A percentile compares a stretch with the other conserved stretches of the same genome.
These are phyloP conservation scores for Cystoderma amianthinum DNA, from an alignment of 768 basidiomycete species.

Conservation along the genomic window DNA sequence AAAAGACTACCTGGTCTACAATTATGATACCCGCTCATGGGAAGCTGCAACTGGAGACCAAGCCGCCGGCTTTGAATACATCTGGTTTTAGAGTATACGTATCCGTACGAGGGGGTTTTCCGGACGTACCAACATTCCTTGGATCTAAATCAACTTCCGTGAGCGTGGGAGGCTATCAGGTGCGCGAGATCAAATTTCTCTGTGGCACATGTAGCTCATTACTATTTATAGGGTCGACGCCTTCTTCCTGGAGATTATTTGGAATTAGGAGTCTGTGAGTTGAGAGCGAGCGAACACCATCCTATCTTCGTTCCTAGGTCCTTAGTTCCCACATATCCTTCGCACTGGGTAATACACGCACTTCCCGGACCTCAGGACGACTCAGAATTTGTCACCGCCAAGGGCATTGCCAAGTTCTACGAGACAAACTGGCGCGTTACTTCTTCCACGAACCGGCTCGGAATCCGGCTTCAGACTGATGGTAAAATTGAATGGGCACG, in stretches of 20 bases:
- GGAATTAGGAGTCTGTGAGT: conserved; percentile 24
- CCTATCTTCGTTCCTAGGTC: conserved; percentile 17
- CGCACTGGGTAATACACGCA: conserved; percentile 44
- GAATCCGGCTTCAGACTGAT: conserved; percentile 45
- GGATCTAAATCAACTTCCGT: conserved; percentile 63
- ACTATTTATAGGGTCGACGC: conserved; percentile 36
- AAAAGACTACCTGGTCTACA: conserved; percentile 40
- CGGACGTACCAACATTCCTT: conserved; percentile 45
- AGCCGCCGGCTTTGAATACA: conserved; percentile 7
- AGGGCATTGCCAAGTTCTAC: conserved; percentile 47
- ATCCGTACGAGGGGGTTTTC: conserved; percentile 54
- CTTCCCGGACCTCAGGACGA: conserved; percentile 62
- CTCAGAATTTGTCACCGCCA: conserved; percentile 40
- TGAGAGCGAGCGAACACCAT: too few relatives aligned
- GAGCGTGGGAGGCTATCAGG: conserved; percentile 57
- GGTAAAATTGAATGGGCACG: conserved; percentile 48
- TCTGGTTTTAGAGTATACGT: conserved; percentile 51
- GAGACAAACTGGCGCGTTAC: conserved; percentile 44
- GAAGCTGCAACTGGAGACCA: conserved; percentile 32
- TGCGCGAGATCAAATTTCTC: conserved; percentile 9
- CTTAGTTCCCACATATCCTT: conserved; percentile 36
- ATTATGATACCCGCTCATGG: conserved; percentile 36
- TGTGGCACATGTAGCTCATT: conserved; percentile 6
- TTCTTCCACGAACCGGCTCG: conserved; percentile 54
- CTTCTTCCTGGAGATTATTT: conserved; percentile 46